Conservation (phyloP, 257 asterid genomes). For the Mitragyna speciosa region DNA sequence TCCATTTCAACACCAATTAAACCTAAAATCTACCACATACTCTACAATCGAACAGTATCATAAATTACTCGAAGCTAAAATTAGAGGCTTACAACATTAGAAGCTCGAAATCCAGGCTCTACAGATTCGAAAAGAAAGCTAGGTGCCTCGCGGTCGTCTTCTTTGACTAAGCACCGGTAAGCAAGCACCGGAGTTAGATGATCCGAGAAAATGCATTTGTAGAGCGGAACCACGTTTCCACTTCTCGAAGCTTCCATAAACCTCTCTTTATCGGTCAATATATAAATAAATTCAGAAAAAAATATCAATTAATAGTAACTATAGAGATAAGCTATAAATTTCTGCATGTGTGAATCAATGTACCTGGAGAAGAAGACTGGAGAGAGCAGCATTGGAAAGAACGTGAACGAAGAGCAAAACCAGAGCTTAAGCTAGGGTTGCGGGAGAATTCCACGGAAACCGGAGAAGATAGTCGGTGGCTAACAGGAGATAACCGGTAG, state of each 20-base stretch:
- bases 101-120: conserved; percentile 63
- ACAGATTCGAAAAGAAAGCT: conserved; percentile 91
- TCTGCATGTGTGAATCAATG: not conserved
- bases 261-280: conserved; percentile 45
- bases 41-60: no score
- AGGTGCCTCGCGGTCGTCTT: conserved; percentile 86
- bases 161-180: conserved; percentile 87
- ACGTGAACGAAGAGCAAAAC: conserved; percentile 26
- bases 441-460: conserved; percentile 23
- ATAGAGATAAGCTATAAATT: not conserved
- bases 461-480: conserved; percentile 23
- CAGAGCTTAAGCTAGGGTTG: conserved; percentile 20
- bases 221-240: conserved; percentile 74
- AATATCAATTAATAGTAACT: not conserved
- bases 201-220: conserved; percentile 78
- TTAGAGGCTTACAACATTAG: conserved; percentile 57
- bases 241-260: conserved; percentile 60
- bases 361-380: conserved; percentile 44
- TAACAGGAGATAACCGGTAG: conserved; percentile 1
- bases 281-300: not conserved
- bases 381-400: conserved; percentile 41
- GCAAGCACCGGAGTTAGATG: conserved; percentile 93
- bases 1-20: not conserved
- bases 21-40: not conserved
- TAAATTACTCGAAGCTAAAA: not conserved